Conservation (phyloP, 306 rosid species). For the Cicer yamashitae region DNA sequence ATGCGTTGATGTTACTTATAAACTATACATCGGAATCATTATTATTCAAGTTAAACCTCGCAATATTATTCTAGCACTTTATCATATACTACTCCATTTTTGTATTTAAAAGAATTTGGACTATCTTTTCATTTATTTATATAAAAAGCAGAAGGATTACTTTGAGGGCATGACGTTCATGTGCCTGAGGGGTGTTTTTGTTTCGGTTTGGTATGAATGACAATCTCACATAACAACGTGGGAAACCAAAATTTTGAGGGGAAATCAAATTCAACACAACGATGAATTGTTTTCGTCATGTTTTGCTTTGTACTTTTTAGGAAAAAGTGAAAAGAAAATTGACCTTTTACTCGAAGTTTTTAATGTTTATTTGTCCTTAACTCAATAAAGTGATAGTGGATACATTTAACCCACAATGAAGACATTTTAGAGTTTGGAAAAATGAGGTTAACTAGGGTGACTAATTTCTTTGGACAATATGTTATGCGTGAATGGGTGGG, state of each 20-base stretch:
- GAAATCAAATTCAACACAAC: slow-evolving; percentile 15
- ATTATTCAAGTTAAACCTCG: not conserved
- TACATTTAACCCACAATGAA: slow-evolving; percentile 4
- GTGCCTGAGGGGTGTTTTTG: not conserved
- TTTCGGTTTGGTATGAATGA: slow-evolving; percentile 15
- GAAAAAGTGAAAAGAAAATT: slow-evolving; percentile 37
- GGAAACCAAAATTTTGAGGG: slow-evolving; percentile 4
- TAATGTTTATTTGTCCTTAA: slow-evolving; percentile 36
- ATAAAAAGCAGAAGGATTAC: too few species aligned
- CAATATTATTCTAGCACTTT: not conserved
- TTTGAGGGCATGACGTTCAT: too few species aligned
- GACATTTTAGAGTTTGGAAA: slow-evolving; percentile 14
- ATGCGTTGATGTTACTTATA: slow-evolving; percentile 1
- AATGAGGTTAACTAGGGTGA: slow-evolving; percentile 27
- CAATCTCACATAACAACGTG: not conserved
- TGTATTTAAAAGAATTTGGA: too few species aligned
- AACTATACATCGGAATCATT: not conserved
- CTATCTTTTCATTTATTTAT: too few species aligned
- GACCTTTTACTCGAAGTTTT: slow-evolving; percentile 41
- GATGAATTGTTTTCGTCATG: not conserved
- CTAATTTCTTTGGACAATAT: not conserved
- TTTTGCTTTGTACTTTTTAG: slow-evolving; percentile 14
- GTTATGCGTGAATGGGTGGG: slow-evolving; percentile 11
- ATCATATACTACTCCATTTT: not conserved
- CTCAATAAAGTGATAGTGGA: slow-evolving; percentile 24